Evolutionary conservation across 1,139 yeast genomes (phyloP).

Genomic region (Arxiozyma telluris): DNA sequence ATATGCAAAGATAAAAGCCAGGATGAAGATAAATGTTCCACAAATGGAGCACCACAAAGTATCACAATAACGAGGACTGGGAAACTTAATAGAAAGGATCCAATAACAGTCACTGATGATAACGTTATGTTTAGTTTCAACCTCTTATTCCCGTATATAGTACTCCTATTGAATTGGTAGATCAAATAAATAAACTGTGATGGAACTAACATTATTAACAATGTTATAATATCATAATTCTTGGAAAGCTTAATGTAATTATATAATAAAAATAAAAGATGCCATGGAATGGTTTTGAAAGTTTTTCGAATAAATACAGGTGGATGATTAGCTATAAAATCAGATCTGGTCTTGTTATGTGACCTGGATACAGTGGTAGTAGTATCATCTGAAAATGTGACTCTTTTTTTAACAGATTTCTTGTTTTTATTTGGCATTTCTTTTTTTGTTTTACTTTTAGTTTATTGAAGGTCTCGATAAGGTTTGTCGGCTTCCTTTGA

Average conservation of each 20-base stretch:
- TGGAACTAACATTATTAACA: constrained; percentile 24
- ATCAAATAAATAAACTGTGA: constrained; percentile 24
- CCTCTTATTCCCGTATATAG: constrained; percentile 29
- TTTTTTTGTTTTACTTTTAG: neutral
- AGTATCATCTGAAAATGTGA: constrained; percentile 34
- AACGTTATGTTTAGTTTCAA: constrained; percentile 33
- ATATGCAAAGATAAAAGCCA: constrained; percentile 57
- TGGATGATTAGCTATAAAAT: constrained; percentile 22
- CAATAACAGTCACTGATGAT: constrained; percentile 33
- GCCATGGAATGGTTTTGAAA: constrained; percentile 40
- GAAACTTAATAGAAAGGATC: constrained; percentile 38
- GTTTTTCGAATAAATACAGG: constrained; percentile 31
- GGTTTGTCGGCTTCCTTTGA: neutral
- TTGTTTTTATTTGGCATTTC: constrained; percentile 22
- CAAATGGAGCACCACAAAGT: constrained; percentile 82
- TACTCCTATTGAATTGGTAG: constrained; percentile 24
- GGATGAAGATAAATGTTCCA: constrained; percentile 49
- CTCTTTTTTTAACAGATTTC: constrained; percentile 29
- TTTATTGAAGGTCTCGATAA: neutral
- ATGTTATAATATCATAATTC: constrained; percentile 30
- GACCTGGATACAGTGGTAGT: constrained; percentile 25
- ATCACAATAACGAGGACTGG: constrained; percentile 48
- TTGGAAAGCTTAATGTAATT: constrained; percentile 33
- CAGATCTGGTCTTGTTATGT: constrained; percentile 20
- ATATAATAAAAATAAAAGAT: constrained; percentile 35